phyloP scores from a whole-genome alignment of 192 early-diverging fungal genomes.

The Coemansia asiatica region DNA sequence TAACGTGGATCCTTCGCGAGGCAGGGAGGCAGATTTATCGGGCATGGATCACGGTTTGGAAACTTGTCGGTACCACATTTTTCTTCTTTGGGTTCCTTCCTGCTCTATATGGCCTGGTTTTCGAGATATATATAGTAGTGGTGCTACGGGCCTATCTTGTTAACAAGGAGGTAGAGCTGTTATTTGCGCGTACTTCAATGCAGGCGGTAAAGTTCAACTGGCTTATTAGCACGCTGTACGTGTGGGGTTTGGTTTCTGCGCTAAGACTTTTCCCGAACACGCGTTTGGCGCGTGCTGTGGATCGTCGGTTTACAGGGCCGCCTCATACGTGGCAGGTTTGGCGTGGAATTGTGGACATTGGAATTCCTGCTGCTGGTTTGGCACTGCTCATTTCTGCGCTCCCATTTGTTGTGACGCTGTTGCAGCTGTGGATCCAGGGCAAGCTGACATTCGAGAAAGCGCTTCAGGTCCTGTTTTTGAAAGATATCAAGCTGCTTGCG shows the following conservation, averaged over 20 bases:
- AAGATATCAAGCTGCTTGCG: conserved; percentile 27
- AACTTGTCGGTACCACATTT: conserved; percentile 3
- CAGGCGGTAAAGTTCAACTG: conserved; percentile 40
- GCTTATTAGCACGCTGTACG: conserved; percentile 39
- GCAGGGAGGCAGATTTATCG: conserved; percentile 14
- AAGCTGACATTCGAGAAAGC: conserved; percentile 27
- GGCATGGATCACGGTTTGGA: conserved; percentile 19
- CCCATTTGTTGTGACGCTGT: conserved; percentile 26
- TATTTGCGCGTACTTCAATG: conserved; percentile 15
- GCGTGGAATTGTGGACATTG: conserved; percentile 27
- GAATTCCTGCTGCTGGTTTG: conserved; percentile 15
- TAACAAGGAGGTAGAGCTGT: neutral
- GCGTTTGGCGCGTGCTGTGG: conserved; percentile 19
- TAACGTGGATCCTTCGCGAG: conserved; percentile 11
- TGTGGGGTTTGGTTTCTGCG: conserved; percentile 28
- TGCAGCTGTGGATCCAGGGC: conserved; percentile 13
- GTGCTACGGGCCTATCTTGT: conserved; percentile 24
- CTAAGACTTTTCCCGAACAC: conserved; percentile 29
- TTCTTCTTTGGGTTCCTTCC: conserved; percentile 36
- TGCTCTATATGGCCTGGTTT: conserved; percentile 30
- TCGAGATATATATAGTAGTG: conserved; percentile 42
- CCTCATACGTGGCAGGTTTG: conserved; percentile 42
- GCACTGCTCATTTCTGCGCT: conserved; percentile 3
- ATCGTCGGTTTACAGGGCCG: conserved; percentile 31
- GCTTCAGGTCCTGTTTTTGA: conserved; percentile 12